Conservation (phyloP, 2,329 filamentous ascomycete genomes). For the Bipolaris cookei region DNA sequence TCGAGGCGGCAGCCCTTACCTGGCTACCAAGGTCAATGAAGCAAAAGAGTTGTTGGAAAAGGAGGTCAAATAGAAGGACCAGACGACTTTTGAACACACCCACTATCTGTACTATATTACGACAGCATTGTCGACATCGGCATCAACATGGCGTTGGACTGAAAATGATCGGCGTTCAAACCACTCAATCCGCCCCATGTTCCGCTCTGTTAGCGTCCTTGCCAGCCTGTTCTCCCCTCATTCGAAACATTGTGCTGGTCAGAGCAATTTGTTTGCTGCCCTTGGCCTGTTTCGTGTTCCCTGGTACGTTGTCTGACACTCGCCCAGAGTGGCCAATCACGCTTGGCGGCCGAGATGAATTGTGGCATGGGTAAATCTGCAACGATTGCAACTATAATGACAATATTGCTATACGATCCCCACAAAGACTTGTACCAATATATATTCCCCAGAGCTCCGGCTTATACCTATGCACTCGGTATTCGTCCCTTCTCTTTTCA, state of each 20-base stretch:
- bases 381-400: not conserved
- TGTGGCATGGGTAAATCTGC: conserved; percentile 1
- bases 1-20: conserved; percentile 92
- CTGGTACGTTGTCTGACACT: not conserved
- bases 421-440: not conserved
- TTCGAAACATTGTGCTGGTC: not conserved
- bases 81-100: conserved; percentile 19
- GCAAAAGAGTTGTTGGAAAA: conserved; percentile 97
- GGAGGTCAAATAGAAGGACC: conserved; percentile 41
- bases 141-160: conserved; percentile 34
- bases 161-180: conserved; percentile 9
- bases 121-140: conserved; percentile 26
- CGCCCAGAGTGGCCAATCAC: not conserved
- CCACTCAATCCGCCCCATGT: not conserved
- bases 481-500: not conserved
- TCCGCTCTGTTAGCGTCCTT: not conserved
- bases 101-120: conserved; percentile 30
- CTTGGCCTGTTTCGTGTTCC: not conserved
- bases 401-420: not conserved
- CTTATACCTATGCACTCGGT: not conserved
- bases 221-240: not conserved
- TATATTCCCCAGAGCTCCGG: not conserved
- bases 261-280: not conserved
- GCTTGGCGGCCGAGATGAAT: not conserved
- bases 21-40: conserved; percentile 98